Conservation (phyloP, 2,329 filamentous ascomycete genomes). For the Penicillium sp. region DNA sequence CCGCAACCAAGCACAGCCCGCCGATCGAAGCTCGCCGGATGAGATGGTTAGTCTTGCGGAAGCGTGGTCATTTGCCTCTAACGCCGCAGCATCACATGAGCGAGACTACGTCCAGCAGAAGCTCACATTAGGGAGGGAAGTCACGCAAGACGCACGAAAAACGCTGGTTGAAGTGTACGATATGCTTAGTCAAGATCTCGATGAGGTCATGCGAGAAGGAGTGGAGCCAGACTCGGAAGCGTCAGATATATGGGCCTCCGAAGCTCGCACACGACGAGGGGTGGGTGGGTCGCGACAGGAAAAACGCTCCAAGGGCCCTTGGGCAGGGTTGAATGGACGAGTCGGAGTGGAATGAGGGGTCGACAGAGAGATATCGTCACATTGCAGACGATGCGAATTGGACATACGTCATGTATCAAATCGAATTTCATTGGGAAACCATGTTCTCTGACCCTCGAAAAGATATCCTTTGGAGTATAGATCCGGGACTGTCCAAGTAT, state of each 20-base stretch:
- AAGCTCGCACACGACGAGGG: constrained; percentile 30
- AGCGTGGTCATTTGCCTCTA: constrained; percentile 47
- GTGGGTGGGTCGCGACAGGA: constrained; percentile 24
- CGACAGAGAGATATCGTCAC: too few species aligned
- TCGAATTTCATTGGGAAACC: too few species aligned
- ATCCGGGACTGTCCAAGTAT: too few species aligned
- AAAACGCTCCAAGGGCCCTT: constrained; percentile 38
- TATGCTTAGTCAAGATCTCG: constrained; percentile 39
- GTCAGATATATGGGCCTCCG: constrained; percentile 38
- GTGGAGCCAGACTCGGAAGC: constrained; percentile 20
- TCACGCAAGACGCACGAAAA: constrained; percentile 32
- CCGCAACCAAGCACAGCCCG: constrained; percentile 18
- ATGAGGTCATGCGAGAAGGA: constrained; percentile 25
- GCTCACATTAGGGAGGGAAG: constrained; percentile 36
- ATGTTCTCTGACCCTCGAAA: too few species aligned
- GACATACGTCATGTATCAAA: too few species aligned
- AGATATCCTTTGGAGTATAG: too few species aligned
- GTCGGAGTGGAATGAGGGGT: constrained; percentile 31
- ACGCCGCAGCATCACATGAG: constrained; percentile 35
- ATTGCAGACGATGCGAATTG: too few species aligned
- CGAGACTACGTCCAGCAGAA: constrained; percentile 40
- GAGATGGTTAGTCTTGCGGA: constrained; percentile 40
- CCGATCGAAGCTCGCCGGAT: constrained; percentile 30
- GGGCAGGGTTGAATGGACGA: constrained; percentile 41
- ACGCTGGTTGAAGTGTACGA: constrained; percentile 38